These are phyloP conservation scores for Kwoniella sp. DNA, from an alignment of 768 basidiomycete species.

Conservation along the genomic window DNA sequence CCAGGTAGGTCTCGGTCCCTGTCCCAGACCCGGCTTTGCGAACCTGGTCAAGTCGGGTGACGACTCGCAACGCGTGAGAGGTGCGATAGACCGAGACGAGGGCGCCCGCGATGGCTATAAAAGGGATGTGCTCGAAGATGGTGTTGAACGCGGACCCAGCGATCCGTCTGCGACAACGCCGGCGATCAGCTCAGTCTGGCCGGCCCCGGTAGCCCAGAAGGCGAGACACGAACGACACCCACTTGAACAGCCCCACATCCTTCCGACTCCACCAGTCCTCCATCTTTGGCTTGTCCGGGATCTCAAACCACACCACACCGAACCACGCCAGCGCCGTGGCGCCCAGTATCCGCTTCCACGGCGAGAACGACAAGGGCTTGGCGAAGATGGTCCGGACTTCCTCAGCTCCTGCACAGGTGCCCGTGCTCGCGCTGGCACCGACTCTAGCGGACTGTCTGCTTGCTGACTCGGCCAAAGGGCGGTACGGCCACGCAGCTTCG, in stretches of 20 bases:
- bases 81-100: neutral
- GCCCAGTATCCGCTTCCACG: neutral
- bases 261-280: neutral
- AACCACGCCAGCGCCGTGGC: neutral
- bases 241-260: neutral
- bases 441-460: too few relatives aligned
- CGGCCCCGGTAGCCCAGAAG: neutral
- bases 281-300: slow-evolving; percentile 7
- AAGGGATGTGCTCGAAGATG: neutral
- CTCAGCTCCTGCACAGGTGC: neutral
- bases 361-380: neutral
- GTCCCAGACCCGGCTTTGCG: too few relatives aligned
- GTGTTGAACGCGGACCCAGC: neutral
- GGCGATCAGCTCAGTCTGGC: neutral
- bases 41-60: slow-evolving; percentile 10
- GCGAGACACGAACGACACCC: neutral
- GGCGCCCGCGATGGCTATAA: neutral
- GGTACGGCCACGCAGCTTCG: too few relatives aligned
- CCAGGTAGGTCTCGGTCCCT: too few relatives aligned
- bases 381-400: slow-evolving; percentile 2
- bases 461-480: too few relatives aligned
- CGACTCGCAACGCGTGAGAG: neutral
- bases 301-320: neutral
- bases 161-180: neutral
- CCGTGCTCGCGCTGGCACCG: too few relatives aligned